Conservation (phyloP, 768 basidiomycete species). For the Leccinum subtestaceum region DNA sequence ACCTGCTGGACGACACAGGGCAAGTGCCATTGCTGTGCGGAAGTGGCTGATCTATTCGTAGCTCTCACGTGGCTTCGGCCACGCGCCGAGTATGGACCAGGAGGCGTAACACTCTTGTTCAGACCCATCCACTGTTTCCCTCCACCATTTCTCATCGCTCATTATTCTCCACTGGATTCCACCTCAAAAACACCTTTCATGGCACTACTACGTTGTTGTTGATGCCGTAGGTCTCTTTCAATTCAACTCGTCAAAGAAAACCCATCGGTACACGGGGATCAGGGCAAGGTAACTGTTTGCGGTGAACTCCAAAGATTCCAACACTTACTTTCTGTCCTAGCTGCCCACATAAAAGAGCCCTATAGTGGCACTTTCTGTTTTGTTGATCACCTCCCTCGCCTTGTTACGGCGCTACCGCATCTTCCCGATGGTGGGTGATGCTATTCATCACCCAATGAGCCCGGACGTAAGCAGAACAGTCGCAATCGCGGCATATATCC, state of each 20-base stretch:
- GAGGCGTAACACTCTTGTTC: conserved; percentile 34
- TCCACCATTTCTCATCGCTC: conserved; percentile 30
- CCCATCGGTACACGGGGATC: conserved; percentile 16
- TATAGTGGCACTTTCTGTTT: background rate
- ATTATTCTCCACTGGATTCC: conserved; percentile 15
- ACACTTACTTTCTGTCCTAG: conserved; percentile 9
- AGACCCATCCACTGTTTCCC: conserved; percentile 29
- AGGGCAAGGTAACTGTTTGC: conserved; percentile 25
- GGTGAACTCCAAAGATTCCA: conserved; percentile 4
- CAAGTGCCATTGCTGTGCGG: conserved; percentile 1
- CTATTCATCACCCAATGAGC: background rate
- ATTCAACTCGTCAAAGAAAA: background rate
- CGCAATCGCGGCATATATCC: conserved; percentile 15
- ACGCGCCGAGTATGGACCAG: conserved; percentile 31
- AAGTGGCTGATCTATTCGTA: conserved; percentile 21
- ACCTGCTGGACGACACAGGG: background rate
- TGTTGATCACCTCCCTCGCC: background rate
- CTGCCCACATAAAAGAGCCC: background rate
- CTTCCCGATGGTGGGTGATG: conserved; percentile 25
- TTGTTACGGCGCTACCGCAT: conserved; percentile 8
- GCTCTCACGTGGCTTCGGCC: conserved; percentile 31
- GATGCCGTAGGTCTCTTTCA: background rate
- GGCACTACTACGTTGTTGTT: background rate
- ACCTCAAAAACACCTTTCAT: background rate
- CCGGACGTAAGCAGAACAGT: conserved; percentile 3